phyloP scores from a whole-genome alignment of 352 stramenopile genomes.

The Phytophthora macrochlamydospora region DNA sequence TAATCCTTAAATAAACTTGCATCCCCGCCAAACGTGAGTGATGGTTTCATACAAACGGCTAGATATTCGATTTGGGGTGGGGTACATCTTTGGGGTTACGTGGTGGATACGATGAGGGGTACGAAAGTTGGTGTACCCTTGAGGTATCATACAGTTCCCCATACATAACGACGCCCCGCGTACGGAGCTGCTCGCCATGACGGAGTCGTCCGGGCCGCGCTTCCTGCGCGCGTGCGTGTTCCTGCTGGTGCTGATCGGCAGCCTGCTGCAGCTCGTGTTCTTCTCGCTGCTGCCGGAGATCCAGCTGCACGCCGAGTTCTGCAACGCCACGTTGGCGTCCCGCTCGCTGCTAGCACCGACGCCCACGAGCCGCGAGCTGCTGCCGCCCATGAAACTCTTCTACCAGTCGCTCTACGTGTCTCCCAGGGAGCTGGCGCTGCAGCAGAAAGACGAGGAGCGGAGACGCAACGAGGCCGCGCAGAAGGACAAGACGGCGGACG shows the following conservation, averaged over 20 bases:
- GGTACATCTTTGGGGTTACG: no score
- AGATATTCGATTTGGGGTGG: no score
- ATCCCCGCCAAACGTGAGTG: no score
- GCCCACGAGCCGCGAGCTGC: slow-evolving; percentile 54
- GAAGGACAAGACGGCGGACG: slow-evolving; percentile 25
- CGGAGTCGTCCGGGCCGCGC: slow-evolving; percentile 51
- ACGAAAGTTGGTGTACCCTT: no score
- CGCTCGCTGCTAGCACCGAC: slow-evolving; percentile 40
- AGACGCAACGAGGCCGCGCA: slow-evolving; percentile 37
- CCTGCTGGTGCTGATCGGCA: slow-evolving; percentile 76
- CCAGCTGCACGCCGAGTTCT: slow-evolving; percentile 62
- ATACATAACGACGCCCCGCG: neutral
- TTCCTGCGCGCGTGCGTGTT: slow-evolving; percentile 75
- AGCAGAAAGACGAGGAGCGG: slow-evolving; percentile 50
- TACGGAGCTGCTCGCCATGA: slow-evolving; percentile 24
- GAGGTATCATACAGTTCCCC: neutral
- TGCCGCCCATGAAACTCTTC: slow-evolving; percentile 67
- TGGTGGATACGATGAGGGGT: no score
- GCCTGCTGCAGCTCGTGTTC: slow-evolving; percentile 72
- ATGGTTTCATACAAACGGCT: no score
- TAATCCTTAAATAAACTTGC: no score
- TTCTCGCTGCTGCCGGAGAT: slow-evolving; percentile 78
- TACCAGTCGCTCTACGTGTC: slow-evolving; percentile 84
- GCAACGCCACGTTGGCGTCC: slow-evolving; percentile 58
- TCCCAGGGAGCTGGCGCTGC: slow-evolving; percentile 51